Conservation (phyloP, 345 rosid species). For the Syzygium aromaticum region DNA sequence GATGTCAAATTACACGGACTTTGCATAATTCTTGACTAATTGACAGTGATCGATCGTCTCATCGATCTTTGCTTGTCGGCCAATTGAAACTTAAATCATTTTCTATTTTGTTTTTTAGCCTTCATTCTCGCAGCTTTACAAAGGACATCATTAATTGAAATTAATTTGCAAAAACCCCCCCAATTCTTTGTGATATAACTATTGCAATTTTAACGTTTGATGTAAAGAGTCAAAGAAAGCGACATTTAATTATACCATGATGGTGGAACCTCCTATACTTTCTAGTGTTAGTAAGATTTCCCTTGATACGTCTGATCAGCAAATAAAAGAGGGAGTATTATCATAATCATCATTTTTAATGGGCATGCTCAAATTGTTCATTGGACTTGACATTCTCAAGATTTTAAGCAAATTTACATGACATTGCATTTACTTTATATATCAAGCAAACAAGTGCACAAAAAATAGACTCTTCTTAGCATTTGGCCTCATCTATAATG, state of each 20-base stretch:
- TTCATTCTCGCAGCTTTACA: neutral
- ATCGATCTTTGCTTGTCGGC: neutral
- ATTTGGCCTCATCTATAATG: neutral
- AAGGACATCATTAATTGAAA: neutral
- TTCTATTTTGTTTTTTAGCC: neutral
- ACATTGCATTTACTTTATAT: neutral
- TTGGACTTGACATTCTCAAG: neutral
- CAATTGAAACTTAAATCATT: neutral
- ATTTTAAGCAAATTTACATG: neutral
- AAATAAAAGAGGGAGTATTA: neutral
- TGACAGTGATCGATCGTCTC: neutral
- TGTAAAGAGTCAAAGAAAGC: neutral
- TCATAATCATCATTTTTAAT: neutral
- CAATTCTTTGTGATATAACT: neutral
- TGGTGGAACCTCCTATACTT: neutral
- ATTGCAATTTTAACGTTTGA: neutral
- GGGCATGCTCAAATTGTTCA: neutral
- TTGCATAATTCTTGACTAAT: neutral
- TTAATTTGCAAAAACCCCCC: neutral
- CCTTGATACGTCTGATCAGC: neutral
- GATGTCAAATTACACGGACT: neutral
- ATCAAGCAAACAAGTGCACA: neutral
- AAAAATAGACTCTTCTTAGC: neutral
- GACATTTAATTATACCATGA: neutral
- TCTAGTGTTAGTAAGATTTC: neutral